A percentile compares a stretch with the other conserved stretches of the same genome.
phyloP scores from a whole-genome alignment of 768 basidiomycete genomes.

The Stropharia rugosoannulata region DNA sequence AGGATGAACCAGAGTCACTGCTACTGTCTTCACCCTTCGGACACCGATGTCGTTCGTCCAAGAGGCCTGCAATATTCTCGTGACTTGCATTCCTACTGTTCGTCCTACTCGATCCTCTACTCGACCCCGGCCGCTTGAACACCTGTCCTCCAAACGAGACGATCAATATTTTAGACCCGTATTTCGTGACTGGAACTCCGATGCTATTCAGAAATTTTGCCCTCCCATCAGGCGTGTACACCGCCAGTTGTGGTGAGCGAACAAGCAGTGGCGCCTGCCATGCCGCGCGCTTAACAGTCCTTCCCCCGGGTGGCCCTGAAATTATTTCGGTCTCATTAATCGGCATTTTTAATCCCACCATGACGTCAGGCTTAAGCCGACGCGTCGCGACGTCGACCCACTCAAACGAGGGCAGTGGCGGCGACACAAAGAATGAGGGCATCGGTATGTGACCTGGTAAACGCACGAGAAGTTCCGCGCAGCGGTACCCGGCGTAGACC shows the following conservation, averaged over 20 bases:
- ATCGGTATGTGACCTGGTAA: constrained; percentile 77
- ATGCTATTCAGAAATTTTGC: constrained; percentile 50
- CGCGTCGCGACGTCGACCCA: constrained; percentile 60
- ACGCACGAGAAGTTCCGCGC: constrained; percentile 67
- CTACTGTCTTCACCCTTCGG: not conserved
- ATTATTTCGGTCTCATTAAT: constrained; percentile 32
- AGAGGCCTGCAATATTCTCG: constrained; percentile 10
- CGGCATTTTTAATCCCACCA: constrained; percentile 36
- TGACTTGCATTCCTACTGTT: constrained; percentile 28
- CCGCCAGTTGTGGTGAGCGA: constrained; percentile 43
- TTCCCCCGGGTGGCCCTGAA: constrained; percentile 40
- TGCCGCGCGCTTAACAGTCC: constrained; percentile 23
- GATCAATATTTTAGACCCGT: constrained; percentile 65
- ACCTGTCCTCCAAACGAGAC: constrained; percentile 83
- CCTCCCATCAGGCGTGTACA: constrained; percentile 58
- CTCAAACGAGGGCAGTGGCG: constrained; percentile 54
- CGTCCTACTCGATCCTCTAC: constrained; percentile 32
- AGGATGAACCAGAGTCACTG: not conserved
- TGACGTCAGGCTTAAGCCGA: constrained; percentile 44
- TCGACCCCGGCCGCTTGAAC: constrained; percentile 37
- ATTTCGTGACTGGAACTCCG: constrained; percentile 53
- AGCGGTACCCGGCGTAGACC: constrained; percentile 62
- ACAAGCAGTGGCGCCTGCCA: constrained; percentile 68
- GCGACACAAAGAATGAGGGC: constrained; percentile 60
- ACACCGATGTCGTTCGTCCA: not conserved